Percentiles rank a stretch among this genome's conserved stretches.
phyloP scores from a whole-genome alignment of 768 basidiomycete genomes.

The Mycena alexandri region DNA sequence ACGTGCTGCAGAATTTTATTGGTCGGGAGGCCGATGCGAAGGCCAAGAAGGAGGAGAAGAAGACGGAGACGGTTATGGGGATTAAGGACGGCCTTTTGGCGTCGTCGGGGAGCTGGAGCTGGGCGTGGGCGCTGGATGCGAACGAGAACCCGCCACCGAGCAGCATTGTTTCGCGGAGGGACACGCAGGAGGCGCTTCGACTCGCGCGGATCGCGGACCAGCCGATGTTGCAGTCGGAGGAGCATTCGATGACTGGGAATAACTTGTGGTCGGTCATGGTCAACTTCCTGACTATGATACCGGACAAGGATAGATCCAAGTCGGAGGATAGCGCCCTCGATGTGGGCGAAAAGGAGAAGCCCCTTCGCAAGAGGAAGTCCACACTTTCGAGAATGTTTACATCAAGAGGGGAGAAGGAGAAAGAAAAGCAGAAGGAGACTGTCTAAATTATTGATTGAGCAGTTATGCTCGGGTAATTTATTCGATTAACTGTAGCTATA shows the following conservation, averaged over 20 bases:
- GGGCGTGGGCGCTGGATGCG: slow-evolving; percentile 88
- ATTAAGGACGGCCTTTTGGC: slow-evolving; percentile 55
- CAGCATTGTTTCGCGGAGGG: slow-evolving; percentile 90
- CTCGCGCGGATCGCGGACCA: slow-evolving; percentile 82
- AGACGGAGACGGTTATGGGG: slow-evolving; percentile 37
- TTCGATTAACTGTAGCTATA: slow-evolving; percentile 9
- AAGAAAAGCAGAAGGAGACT: slow-evolving; percentile 4
- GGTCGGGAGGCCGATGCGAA: slow-evolving; percentile 44
- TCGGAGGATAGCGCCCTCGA: slow-evolving; percentile 6
- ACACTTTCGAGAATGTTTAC: slow-evolving; percentile 32
- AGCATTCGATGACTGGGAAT: slow-evolving; percentile 72
- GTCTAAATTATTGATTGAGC: neutral
- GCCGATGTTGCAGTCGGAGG: slow-evolving; percentile 65
- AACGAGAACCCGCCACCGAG: slow-evolving; percentile 90
- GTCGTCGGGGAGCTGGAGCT: slow-evolving; percentile 73
- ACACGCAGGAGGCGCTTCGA: slow-evolving; percentile 83
- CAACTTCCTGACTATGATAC: slow-evolving; percentile 69
- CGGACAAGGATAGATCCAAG: slow-evolving; percentile 53
- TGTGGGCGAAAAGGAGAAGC: slow-evolving; percentile 3
- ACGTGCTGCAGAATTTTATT: slow-evolving; percentile 57
- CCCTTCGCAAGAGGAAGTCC: slow-evolving; percentile 21
- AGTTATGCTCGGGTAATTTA: neutral
- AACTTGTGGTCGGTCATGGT: slow-evolving; percentile 78
- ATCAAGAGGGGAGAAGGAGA: slow-evolving; percentile 13
- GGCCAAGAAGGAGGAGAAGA: slow-evolving; percentile 35